phyloP scores from a whole-genome alignment of 2,329 filamentous ascomycete species.

The Microcyclospora tardicrescens region DNA sequence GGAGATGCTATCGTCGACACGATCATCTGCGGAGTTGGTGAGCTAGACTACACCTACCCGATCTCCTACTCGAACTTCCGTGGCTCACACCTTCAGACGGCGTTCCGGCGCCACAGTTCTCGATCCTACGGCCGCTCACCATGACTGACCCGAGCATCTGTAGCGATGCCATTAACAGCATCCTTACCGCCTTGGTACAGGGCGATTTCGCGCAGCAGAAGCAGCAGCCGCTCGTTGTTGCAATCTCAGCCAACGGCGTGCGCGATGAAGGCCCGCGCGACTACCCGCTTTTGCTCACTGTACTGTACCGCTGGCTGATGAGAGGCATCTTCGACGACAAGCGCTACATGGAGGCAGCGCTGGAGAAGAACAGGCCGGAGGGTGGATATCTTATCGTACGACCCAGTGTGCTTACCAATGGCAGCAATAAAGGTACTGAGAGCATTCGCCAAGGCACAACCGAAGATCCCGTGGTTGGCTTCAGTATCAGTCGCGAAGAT shows the following conservation, averaged over 20 bases:
- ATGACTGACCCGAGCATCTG: slow-evolving; percentile 25
- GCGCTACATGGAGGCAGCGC: slow-evolving; percentile 21
- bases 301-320: slow-evolving; percentile 26
- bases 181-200: slow-evolving; percentile 21
- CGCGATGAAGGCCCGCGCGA: slow-evolving; percentile 19
- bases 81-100: neutral
- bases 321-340: slow-evolving; percentile 29
- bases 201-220: slow-evolving; percentile 3
- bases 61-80: no score
- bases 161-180: slow-evolving; percentile 17
- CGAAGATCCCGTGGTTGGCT: slow-evolving; percentile 25
- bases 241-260: slow-evolving; percentile 28
- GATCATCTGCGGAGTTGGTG: slow-evolving; percentile 38
- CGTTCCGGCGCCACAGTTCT: slow-evolving; percentile 16
- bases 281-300: slow-evolving; percentile 21
- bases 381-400: slow-evolving; percentile 23
- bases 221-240: slow-evolving; percentile 20
- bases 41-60: no score
- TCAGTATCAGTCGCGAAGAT: slow-evolving; percentile 25
- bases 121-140: slow-evolving; percentile 16
- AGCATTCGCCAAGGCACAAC: slow-evolving; percentile 22
- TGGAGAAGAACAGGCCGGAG: slow-evolving; percentile 16
- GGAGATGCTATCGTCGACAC: slow-evolving; percentile 24
- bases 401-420: slow-evolving; percentile 26
- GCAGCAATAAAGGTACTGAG: slow-evolving; percentile 13